Evolutionary conservation across 1,139 yeast species (phyloP).

Genomic region (Blastobotrys aristatus): DNA sequence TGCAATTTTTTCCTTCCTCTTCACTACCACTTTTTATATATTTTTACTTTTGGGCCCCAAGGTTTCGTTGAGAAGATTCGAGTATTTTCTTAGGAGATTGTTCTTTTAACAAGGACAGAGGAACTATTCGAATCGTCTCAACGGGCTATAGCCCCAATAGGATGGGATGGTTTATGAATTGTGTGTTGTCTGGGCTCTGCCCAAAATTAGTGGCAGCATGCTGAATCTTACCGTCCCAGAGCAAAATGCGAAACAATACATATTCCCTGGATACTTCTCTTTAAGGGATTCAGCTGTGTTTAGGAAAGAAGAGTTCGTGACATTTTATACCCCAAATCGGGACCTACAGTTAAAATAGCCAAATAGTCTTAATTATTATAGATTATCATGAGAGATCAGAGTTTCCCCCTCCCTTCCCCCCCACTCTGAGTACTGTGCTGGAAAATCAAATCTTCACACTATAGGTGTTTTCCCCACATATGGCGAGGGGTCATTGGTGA

Average conservation of each 20-base stretch:
- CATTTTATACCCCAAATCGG: slow-evolving; percentile 5
- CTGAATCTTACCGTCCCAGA: slow-evolving; percentile 15
- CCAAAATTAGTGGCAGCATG: slow-evolving; percentile 2
- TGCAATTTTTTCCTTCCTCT: neutral
- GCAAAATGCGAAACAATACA: slow-evolving; percentile 16
- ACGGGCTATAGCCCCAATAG: too few relatives aligned
- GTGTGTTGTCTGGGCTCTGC: neutral
- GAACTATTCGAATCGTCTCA: neutral
- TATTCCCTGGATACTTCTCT: slow-evolving; percentile 14
- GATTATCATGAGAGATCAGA: neutral
- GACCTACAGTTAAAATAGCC: neutral
- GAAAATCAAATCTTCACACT: too few relatives aligned
- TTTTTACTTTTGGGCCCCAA: neutral
- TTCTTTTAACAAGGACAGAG: neutral
- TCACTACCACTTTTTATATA: slow-evolving; percentile 3
- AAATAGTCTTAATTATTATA: neutral
- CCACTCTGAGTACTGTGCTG: too few relatives aligned
- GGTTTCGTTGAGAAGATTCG: too few relatives aligned
- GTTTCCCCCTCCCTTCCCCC: too few relatives aligned
- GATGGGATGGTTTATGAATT: slow-evolving; percentile 2
- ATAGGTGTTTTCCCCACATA: too few relatives aligned
- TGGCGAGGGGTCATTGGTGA: too few relatives aligned
- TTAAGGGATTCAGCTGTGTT: slow-evolving; percentile 14
- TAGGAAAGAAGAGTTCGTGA: slow-evolving; percentile 18
- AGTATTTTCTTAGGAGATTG: neutral